Base-by-base conservation (phyloP, 768 basidiomycete genomes). In the Russula ochroleuca region DNA sequence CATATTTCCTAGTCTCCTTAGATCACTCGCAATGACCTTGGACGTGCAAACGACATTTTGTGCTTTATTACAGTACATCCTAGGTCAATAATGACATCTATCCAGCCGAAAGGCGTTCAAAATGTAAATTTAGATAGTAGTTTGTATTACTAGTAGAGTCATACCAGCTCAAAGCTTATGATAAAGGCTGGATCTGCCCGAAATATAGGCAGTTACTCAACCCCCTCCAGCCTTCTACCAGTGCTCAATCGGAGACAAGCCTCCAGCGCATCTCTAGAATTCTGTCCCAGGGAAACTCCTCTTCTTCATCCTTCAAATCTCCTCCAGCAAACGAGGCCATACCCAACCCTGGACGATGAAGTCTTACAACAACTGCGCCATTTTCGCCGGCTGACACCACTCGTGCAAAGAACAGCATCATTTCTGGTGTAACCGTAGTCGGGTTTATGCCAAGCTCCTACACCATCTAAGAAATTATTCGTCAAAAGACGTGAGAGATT, bases 371-470 rank as follows among this genome's bases (percentile, higher is more conserved):
- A 0, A 66, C 55, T 7, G 72, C 51, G 23, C 70, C 49, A 14
- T 69, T 73, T 41, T 69, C 67, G 15, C 65, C 69, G 15, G 64
- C 60, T 25, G 64, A 65, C 10, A 71, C 52, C 0, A 88, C 74
- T 0, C 72, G 73, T 0, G 75, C 84, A 2, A 84, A 64, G n/a
- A 74, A 76, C 21, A 86, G 69, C 61, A 87, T 68, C 14, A 80
- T 71, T 65, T 87, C 88, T 0, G 88, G 88, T 5, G 85, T 80
- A 57, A 79, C 80, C 4, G 86, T 87, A 6, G 69, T 70, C 0
- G 82, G 82, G 67, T 87, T 81, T 55, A 90, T 79, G 0, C 77
- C 83, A 2, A 90, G 78, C 6, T 72, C 80, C 87, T 89, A 67
- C 33, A 21, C 23, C 35, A 10, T n/a, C 25, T 49, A 25, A 55